phyloP scores from a whole-genome alignment of 805 yeast genomes.

The Candida michaelii region DNA sequence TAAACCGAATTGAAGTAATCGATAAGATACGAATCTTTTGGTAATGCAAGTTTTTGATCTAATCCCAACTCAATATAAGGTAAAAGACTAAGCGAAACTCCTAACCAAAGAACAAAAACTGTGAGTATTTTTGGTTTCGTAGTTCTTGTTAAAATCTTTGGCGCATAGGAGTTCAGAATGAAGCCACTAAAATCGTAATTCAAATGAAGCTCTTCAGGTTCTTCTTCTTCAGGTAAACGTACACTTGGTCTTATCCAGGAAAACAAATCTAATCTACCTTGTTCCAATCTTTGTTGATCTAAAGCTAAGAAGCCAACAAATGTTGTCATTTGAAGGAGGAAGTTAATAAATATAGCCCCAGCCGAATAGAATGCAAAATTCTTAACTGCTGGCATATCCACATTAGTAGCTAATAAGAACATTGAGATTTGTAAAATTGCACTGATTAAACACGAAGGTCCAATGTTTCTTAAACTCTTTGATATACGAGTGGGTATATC shows the following conservation, averaged over 20 bases:
- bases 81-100: constrained; percentile 63
- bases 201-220: constrained; percentile 10
- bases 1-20: constrained; percentile 78
- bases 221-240: constrained; percentile 10
- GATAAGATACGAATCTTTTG: constrained; percentile 76
- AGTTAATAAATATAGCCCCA: constrained; percentile 76
- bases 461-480: constrained; percentile 66
- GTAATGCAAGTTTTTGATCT: constrained; percentile 88
- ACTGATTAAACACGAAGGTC: constrained; percentile 83
- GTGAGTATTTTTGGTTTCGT: constrained; percentile 49
- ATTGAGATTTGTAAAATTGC: constrained; percentile 77
- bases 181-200: constrained; percentile 30
- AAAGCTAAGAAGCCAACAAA: constrained; percentile 71
- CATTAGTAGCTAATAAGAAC: constrained; percentile 74
- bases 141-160: constrained; percentile 51
- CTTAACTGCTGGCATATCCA: constrained; percentile 93
- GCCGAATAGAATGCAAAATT: constrained; percentile 92
- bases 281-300: constrained; percentile 63
- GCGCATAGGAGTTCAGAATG: constrained; percentile 55
- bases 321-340: constrained; percentile 75
- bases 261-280: constrained; percentile 57
- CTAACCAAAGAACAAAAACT: constrained; percentile 61
- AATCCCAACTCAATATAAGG: constrained; percentile 77
- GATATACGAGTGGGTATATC: constrained; percentile 58
- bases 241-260: constrained; percentile 48